phyloP scores from a whole-genome alignment of 257 asterid genomes.

The Plantago ovata region DNA sequence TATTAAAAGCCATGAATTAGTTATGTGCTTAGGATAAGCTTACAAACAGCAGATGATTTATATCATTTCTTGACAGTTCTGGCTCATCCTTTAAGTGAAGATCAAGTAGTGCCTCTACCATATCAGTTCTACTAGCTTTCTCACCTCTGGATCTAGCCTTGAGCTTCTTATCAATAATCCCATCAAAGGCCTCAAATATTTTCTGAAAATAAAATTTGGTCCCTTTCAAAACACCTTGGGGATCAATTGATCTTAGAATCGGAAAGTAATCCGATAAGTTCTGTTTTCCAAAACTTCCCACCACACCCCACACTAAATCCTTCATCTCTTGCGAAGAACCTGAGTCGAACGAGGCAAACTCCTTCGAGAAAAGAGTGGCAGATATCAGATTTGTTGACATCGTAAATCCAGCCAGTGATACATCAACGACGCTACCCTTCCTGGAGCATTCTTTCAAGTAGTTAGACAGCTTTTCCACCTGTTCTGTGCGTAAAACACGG shows the following conservation, averaged over 20 bases:
- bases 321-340: constrained; percentile 6
- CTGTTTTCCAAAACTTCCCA: not conserved
- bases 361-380: not conserved
- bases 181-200: not conserved
- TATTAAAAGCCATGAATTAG: not conserved
- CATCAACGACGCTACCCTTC: not conserved
- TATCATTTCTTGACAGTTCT: not conserved
- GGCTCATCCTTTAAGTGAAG: not conserved
- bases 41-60: constrained; percentile 4
- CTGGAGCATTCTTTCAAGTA: not conserved
- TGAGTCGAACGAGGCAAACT: not conserved
- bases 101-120: constrained; percentile 3
- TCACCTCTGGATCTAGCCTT: not conserved
- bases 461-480: not conserved
- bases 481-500: not conserved
- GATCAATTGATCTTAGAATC: not conserved
- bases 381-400: not conserved
- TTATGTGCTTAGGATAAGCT: not conserved
- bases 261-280: constrained; percentile 6
- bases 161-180: not conserved
- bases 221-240: not conserved
- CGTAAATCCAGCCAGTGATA: not conserved
- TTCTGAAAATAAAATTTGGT: not conserved
- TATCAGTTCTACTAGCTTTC: not conserved
- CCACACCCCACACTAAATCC: not conserved